phyloP scores from a whole-genome alignment of 2,329 filamentous ascomycete genomes.

The Fusarium sp. region DNA sequence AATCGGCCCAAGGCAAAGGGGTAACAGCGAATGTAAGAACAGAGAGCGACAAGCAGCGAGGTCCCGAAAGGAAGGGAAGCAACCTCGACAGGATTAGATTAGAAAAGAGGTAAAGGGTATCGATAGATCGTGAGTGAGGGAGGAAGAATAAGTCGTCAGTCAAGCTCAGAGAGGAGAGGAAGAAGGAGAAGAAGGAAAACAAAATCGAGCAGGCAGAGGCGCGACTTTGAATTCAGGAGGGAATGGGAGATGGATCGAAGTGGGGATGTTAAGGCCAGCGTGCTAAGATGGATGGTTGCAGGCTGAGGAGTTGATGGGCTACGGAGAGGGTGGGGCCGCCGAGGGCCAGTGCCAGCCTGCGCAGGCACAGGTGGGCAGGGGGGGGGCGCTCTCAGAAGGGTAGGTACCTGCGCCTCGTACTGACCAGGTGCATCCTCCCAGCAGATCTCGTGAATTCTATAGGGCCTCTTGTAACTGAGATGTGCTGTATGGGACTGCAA shows the following conservation, averaged over 20 bases:
- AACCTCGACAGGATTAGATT: conserved; percentile 44
- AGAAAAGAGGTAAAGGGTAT: conserved; percentile 37
- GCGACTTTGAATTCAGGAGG: conserved; percentile 41
- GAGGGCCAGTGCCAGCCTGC: not conserved
- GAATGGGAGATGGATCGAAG: conserved; percentile 23
- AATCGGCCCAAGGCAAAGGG: conserved; percentile 32
- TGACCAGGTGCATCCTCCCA: not conserved
- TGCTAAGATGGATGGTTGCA: conserved; percentile 43
- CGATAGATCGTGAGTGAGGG: conserved; percentile 23
- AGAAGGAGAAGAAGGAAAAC: conserved; percentile 17
- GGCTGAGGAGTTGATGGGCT: conserved; percentile 19
- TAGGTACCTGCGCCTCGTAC: conserved; percentile 6
- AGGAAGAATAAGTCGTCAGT: conserved; percentile 26
- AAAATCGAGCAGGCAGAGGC: conserved; percentile 12
- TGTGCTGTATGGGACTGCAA: conserved; percentile 8
- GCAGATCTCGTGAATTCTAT: conserved; percentile 25
- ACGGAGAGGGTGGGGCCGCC: conserved; percentile 20
- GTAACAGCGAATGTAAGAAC: conserved; percentile 38
- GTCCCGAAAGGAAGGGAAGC: conserved; percentile 37
- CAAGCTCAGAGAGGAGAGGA: conserved; percentile 27
- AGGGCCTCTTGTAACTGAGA: conserved; percentile 7
- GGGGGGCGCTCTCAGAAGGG: not conserved
- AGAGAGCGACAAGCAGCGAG: conserved; percentile 39
- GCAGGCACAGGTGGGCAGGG: not conserved
- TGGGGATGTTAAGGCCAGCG: conserved; percentile 45